phyloP scores from a whole-genome alignment of 2,329 filamentous ascomycete genomes.

The Nemania bipapillata region DNA sequence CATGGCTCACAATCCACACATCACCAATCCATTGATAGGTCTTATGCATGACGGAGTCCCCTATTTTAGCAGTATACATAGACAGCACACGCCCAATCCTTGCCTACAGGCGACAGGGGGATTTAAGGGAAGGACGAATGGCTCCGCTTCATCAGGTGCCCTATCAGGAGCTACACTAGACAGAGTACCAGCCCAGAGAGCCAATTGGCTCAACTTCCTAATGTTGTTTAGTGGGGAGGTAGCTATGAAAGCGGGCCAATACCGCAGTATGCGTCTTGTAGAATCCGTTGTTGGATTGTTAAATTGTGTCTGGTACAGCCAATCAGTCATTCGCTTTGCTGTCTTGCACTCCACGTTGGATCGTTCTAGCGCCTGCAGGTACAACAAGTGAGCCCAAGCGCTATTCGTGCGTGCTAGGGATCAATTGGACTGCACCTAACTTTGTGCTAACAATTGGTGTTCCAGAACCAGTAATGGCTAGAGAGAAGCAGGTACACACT shows the following conservation, averaged over 20 bases:
- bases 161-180: background rate
- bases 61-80: constrained; percentile 24
- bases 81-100: constrained; percentile 30
- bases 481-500: background rate
- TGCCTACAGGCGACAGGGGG: constrained; percentile 15
- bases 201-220: constrained; percentile 31
- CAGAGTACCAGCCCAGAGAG: background rate
- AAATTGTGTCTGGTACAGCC: constrained; percentile 5
- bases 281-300: background rate
- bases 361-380: background rate
- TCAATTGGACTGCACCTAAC: background rate
- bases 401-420: background rate
- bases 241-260: constrained; percentile 17
- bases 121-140: constrained; percentile 24
- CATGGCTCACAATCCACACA: constrained; percentile 21
- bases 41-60: constrained; percentile 27
- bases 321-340: constrained; percentile 15
- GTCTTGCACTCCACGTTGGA: background rate
- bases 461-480: background rate
- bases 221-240: constrained; percentile 18
- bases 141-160: constrained; percentile 27
- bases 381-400: background rate
- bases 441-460: background rate
- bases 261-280: too few species aligned
- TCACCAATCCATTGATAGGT: constrained; percentile 18